Percentiles rank a stretch among this genome's conserved stretches.
phyloP scores from a whole-genome alignment of 768 basidiomycete species.

The Tricholoma sp. region DNA sequence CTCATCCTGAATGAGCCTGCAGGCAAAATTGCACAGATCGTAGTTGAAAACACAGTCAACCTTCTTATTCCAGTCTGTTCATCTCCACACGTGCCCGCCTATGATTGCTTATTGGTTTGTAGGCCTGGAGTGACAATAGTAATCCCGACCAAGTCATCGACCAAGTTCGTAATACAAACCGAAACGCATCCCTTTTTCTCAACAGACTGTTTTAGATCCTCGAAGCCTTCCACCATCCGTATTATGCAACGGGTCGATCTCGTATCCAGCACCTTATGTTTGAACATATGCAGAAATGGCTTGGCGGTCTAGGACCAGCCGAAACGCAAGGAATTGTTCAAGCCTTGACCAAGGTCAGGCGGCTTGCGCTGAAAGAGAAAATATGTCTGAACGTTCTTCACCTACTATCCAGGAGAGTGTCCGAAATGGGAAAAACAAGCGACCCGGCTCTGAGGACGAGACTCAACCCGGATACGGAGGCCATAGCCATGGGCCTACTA shows the following conservation, averaged over 20 bases:
- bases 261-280: constrained; percentile 59
- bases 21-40: constrained; percentile 63
- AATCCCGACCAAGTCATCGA: constrained; percentile 42
- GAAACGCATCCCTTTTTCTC: not conserved
- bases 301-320: constrained; percentile 40
- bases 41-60: constrained; percentile 58
- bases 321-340: constrained; percentile 40
- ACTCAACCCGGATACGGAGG: constrained; percentile 35
- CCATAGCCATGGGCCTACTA: constrained; percentile 7
- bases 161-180: constrained; percentile 26
- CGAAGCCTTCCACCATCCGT: constrained; percentile 67
- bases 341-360: constrained; percentile 47
- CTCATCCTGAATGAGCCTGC: constrained; percentile 73
- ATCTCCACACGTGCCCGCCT: not conserved
- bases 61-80: constrained; percentile 47
- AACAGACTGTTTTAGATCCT: constrained; percentile 37
- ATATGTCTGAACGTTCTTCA: not conserved
- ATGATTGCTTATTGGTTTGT: not conserved
- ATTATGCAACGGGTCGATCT: constrained; percentile 50
- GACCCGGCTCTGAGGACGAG: constrained; percentile 43
- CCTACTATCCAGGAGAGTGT: constrained; percentile 41
- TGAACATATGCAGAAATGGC: constrained; percentile 48
- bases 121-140: constrained; percentile 47
- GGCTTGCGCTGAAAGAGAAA: not conserved
- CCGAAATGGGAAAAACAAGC: constrained; percentile 50